Evolutionary conservation across 768 basidiomycete genomes (phyloP).

Genomic region (Neoboletus magnificus): DNA sequence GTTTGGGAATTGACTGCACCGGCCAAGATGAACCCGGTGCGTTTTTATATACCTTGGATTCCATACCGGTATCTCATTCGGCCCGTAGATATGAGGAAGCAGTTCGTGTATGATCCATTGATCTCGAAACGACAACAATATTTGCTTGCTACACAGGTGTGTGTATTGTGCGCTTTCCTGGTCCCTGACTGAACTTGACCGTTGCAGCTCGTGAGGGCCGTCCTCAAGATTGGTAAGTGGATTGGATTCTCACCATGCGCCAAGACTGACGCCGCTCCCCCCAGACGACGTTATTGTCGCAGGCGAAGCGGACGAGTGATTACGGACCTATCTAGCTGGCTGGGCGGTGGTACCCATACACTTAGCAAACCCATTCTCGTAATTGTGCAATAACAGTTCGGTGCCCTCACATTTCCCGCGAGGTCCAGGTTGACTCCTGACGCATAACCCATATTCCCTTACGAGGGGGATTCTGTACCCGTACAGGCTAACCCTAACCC

Average conservation of each 20-base stretch:
- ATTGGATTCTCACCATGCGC: not conserved
- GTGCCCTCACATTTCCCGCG: no score
- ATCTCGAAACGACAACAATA: conserved; percentile 98
- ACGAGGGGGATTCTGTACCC: no score
- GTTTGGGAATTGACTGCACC: conserved; percentile 90
- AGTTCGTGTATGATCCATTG: conserved; percentile 94
- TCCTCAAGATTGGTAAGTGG: conserved; percentile 78
- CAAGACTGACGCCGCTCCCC: conserved; percentile 4
- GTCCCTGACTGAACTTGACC: conserved; percentile 1
- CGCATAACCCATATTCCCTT: no score
- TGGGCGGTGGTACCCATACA: conserved; percentile 10
- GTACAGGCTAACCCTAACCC: no score
- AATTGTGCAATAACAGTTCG: conserved; percentile 18
- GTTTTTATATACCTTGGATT: conserved; percentile 19
- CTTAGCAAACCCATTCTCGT: conserved; percentile 19
- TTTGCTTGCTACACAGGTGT: conserved; percentile 90
- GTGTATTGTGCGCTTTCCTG: conserved; percentile 13
- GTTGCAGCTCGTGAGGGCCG: conserved; percentile 71
- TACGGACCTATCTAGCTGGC: conserved; percentile 17
- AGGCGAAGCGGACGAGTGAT: conserved; percentile 66
- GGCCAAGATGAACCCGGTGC: conserved; percentile 82
- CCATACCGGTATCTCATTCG: not conserved
- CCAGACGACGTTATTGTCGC: conserved; percentile 77
- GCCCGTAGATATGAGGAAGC: conserved; percentile 87
- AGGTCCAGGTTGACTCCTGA: no score